These are phyloP conservation scores for Sphaerosporella brunnea DNA, from an alignment of 495 filamentous ascomycete species.

Conservation along the genomic window DNA sequence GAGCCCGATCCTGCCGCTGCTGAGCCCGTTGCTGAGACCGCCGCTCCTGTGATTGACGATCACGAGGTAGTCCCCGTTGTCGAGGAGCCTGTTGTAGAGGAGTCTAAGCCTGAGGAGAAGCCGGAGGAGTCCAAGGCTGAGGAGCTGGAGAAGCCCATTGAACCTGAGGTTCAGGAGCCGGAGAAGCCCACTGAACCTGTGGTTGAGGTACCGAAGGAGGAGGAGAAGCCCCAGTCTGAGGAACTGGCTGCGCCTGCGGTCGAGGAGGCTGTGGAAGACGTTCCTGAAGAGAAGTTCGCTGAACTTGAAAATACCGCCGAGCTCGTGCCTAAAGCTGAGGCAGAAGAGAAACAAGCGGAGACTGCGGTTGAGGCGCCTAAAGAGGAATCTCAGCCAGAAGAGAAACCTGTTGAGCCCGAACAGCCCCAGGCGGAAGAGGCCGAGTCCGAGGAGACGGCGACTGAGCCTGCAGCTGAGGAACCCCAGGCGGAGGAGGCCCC, in stretches of 20 bases:
- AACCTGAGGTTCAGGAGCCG: slow-evolving; percentile 19
- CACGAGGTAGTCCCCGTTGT: background rate
- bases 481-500: slow-evolving; percentile 10
- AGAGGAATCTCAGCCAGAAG: slow-evolving; percentile 4
- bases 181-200: background rate
- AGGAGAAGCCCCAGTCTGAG: slow-evolving; percentile 3
- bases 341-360: no score
- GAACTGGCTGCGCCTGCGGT: slow-evolving; percentile 25
- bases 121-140: background rate
- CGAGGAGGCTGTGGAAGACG: slow-evolving; percentile 12
- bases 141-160: background rate
- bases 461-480: slow-evolving; percentile 8
- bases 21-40: no score
- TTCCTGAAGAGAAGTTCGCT: background rate
- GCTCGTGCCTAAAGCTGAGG: no score
- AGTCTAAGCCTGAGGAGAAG: background rate
- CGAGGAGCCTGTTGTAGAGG: slow-evolving; percentile 1
- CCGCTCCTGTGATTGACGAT: slow-evolving; percentile 1
- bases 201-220: slow-evolving; percentile 1
- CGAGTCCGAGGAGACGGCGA: slow-evolving; percentile 29
- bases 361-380: background rate
- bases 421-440: background rate
- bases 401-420: background rate
- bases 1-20: background rate
- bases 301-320: slow-evolving; percentile 21